These are phyloP conservation scores for Colletotrichum viniferum DNA, from an alignment of 2,329 filamentous ascomycete species.

Conservation along the genomic window DNA sequence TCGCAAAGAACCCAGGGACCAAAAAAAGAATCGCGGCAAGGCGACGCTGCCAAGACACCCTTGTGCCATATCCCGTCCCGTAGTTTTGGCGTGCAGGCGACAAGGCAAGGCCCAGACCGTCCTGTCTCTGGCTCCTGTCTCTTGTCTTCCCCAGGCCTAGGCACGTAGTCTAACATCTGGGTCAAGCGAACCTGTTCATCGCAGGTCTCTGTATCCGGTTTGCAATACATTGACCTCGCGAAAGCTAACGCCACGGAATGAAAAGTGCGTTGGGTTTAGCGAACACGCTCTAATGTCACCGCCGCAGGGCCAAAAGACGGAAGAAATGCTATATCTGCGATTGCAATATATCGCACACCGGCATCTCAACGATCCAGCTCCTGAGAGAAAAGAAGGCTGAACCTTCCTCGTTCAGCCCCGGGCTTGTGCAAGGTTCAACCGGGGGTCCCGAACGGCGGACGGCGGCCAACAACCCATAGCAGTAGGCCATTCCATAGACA, in stretches of 20 bases:
- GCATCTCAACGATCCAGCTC: conserved; percentile 5
- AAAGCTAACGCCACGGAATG: background rate
- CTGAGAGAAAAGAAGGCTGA: background rate
- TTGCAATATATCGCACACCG: conserved; percentile 8
- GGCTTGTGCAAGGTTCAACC: background rate
- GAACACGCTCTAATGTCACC: no score
- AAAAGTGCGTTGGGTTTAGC: background rate
- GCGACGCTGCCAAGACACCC: background rate
- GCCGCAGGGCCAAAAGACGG: no score
- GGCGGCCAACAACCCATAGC: background rate
- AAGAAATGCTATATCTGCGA: background rate
- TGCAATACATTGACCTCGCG: background rate
- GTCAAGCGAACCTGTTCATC: background rate
- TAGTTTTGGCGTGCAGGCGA: background rate
- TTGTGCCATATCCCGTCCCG: background rate
- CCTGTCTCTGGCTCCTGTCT: background rate
- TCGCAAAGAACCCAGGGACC: background rate
- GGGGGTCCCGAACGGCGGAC: background rate
- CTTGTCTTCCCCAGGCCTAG: background rate
- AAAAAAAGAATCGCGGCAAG: background rate
- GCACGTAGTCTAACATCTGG: background rate
- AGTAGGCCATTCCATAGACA: background rate
- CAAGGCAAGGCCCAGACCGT: background rate
- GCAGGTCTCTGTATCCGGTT: background rate
- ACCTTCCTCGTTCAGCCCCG: background rate